Base-by-base conservation (phyloP, 2,329 filamentous ascomycete genomes). In the Botryotinia narcissicola region DNA sequence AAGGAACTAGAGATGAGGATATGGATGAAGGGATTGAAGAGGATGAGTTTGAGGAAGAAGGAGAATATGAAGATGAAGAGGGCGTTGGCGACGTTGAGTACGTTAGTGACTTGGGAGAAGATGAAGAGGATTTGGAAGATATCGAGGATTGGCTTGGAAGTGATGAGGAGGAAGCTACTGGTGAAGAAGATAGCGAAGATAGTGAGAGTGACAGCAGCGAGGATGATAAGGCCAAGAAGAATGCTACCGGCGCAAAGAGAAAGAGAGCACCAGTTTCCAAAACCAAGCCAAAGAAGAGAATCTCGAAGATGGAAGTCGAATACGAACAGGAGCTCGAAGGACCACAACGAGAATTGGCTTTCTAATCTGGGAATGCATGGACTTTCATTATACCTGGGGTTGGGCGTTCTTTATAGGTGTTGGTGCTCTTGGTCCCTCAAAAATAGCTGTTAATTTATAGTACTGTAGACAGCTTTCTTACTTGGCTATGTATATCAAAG, bases 91-190 rank as follows among this genome's bases (percentile, higher is more conserved):
- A 92, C 74, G 92, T 98, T 64, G 94, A 98, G 85, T 98, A 98
- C 80, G 93, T 98, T 74, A 95, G 93, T 80, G 96, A 98, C 82
- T 84, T 97, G 73, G 95, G 95, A 64, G 94, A 93, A 80, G 92
- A 92, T 77, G 93, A 95, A 75, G 92, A 93, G 73, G 93, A 94
- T 77, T 84, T 93, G 32, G 90, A 88, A 71, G 92, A 94, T 80
- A 88, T 98, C 69, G 93, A 98, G 83, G 95, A 98, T 80, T 98
- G 95, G 95, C 86, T 98, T 68, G 94, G 91, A 78, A 93, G 90
- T 75, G 83, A 82, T 44, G 83, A 82, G 7, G 83, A 82, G 8
- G 83, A 82, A 22, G 84, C 83, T 22, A 81, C 78, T 20, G 83
- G 81, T 44, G 82, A 83, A 8, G 88, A 87, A 1, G 88, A 88